Evolutionary conservation across 495 filamentous ascomycete species (phyloP).

Genomic region (Penicillium argentinense): DNA sequence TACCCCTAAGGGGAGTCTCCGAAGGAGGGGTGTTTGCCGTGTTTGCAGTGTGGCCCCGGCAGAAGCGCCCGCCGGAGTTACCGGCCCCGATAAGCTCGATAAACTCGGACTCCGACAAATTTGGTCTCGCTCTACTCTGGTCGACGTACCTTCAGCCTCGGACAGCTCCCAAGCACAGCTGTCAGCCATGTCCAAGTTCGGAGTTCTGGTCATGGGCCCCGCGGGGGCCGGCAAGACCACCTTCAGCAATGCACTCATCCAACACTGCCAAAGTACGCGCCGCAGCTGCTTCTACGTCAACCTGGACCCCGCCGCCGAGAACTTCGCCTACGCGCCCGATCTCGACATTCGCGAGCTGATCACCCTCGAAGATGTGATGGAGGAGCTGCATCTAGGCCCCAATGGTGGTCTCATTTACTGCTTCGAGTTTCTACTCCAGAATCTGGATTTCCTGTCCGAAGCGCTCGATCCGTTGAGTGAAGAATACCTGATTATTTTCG

Average conservation of each 20-base stretch:
- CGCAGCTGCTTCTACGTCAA: conserved; percentile 96
- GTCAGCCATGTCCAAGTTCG: conserved; percentile 87
- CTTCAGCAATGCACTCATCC: conserved; percentile 90
- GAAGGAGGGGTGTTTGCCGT: neutral
- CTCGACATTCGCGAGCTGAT: conserved; percentile 97
- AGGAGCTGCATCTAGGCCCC: conserved; percentile 88
- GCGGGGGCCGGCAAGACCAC: conserved; percentile 92
- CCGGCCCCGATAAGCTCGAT: conserved; percentile 10
- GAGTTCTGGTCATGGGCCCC: conserved; percentile 91
- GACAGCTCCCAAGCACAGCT: neutral
- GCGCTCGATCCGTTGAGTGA: conserved; percentile 83
- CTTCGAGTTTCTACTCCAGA: conserved; percentile 91
- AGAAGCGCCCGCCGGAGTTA: neutral
- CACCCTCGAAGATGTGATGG: conserved; percentile 96
- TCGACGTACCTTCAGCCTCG: too few species aligned
- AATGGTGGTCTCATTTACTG: conserved; percentile 98
- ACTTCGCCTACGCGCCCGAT: conserved; percentile 87
- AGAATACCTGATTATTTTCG: conserved; percentile 94
- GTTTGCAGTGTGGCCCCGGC: neutral
- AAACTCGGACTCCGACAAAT: conserved; percentile 2
- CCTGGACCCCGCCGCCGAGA: conserved; percentile 93
- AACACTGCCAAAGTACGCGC: conserved; percentile 83
- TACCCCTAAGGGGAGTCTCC: too few species aligned
- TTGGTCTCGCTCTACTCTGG: neutral
- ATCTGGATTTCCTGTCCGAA: conserved; percentile 91